phyloP scores from a whole-genome alignment of 805 yeast genomes.

The Ogataea neopini region DNA sequence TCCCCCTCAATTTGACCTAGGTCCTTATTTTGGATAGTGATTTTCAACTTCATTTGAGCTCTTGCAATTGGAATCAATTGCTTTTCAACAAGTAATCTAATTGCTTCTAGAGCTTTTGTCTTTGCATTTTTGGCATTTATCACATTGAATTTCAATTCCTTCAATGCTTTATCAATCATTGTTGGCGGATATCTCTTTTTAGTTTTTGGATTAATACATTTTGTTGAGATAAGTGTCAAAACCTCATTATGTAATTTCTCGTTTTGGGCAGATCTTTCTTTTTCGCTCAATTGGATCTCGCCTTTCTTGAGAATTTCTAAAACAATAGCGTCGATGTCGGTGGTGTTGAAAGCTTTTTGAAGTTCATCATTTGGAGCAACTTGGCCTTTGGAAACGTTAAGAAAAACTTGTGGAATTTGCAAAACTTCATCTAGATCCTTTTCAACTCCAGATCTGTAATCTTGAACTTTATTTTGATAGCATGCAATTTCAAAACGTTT shows the following conservation, averaged over 20 bases:
- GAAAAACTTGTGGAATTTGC: constrained; percentile 92
- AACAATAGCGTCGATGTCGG: constrained; percentile 73
- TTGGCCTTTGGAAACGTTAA: constrained; percentile 91
- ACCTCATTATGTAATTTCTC: constrained; percentile 60
- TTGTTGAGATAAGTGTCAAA: constrained; percentile 78
- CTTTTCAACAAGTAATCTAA: constrained; percentile 67
- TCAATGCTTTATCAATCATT: constrained; percentile 85
- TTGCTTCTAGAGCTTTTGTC: constrained; percentile 89
- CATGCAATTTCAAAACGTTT: constrained; percentile 95
- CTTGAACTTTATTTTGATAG: constrained; percentile 95
- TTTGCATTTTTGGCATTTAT: constrained; percentile 63
- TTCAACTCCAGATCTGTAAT: constrained; percentile 85
- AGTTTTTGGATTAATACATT: constrained; percentile 87
- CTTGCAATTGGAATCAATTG: constrained; percentile 92
- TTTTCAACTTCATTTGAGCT: constrained; percentile 86
- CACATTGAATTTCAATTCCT: constrained; percentile 76
- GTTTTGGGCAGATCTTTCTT: constrained; percentile 82
- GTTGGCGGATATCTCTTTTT: constrained; percentile 92
- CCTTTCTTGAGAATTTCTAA: constrained; percentile 85
- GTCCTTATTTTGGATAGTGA: constrained; percentile 57
- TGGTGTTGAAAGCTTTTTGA: constrained; percentile 67
- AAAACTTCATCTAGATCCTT: constrained; percentile 94
- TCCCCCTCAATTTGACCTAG: constrained; percentile 40
- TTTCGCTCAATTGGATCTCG: constrained; percentile 91
- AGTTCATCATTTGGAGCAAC: constrained; percentile 89